Evolutionary conservation across 495 filamentous ascomycete genomes (phyloP), one percentile per base, ranked within the genome.

Genomic region (Hypoxylon perforatum): DNA sequence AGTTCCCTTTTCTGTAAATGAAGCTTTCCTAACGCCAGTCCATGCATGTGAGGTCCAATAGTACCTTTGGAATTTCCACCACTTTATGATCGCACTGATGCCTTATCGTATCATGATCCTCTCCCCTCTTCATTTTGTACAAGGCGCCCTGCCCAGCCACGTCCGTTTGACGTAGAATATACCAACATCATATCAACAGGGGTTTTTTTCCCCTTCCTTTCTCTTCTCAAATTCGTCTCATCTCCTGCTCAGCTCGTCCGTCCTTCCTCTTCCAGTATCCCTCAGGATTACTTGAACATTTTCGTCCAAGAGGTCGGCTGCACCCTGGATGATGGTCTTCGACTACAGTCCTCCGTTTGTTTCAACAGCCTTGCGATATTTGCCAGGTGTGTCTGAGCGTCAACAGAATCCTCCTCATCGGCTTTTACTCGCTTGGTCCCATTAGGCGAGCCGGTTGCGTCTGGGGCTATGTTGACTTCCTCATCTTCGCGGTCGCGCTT

Each of bases 361-460:
- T 56, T 38, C 28, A 74, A 19, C 2, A 74, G 60, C 22, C 21
- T 63, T 18, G 63, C 65, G 23, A 74, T 74, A 45, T 68, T 63
- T 22, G 59, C 53, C 21, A 74, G 66, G n/a, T 67, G 62, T 25
- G 65, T 35, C 15, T 70, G 44, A 23, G 47, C 39, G 28, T 67
- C 48, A 3, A 59, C 46, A 12, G 53, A 14, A 12, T 14, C 22
- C 8, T n/a, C 21, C 9, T 70, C 69, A 18, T 46, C 45, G 38
- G 63, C 70, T 50, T 45, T 72, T 9, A 50, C 61, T 17, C 72
- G 69, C 38, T 74, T 74, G 3, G 17, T 56, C 12, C 41, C 52
- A 14, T 57, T 39, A 9, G 53, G 54, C 9, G 54, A 36, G 12
- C 49, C 66, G 14, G 35, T 44, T 21, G 56, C 56, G 10, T 65